Evolutionary conservation across 2,329 filamentous ascomycete genomes (phyloP).

Genomic region (Scopulariopsis brevicaulis): DNA sequence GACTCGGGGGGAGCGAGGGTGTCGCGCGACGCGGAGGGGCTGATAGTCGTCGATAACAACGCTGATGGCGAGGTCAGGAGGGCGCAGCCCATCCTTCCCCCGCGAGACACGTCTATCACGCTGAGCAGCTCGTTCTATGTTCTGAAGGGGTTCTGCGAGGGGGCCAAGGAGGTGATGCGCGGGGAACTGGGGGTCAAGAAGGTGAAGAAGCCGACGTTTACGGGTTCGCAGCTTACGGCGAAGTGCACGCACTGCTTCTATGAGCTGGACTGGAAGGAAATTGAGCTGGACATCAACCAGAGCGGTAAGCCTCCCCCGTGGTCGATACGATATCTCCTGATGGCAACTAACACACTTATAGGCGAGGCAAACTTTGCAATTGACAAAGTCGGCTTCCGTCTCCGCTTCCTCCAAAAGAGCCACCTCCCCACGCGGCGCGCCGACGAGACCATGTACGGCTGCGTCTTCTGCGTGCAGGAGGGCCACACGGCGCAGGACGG

Average conservation of each 20-base stretch:
- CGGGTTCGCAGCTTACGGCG: slow-evolving; percentile 33
- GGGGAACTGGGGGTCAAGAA: slow-evolving; percentile 39
- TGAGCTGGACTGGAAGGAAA: slow-evolving; percentile 38
- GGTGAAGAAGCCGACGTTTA: slow-evolving; percentile 27
- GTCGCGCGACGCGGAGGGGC: slow-evolving; percentile 15
- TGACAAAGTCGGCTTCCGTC: slow-evolving; percentile 33
- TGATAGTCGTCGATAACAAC: slow-evolving; percentile 21
- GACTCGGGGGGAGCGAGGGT: not conserved
- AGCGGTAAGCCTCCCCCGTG: slow-evolving; percentile 22
- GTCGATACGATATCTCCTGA: not conserved
- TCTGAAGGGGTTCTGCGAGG: slow-evolving; percentile 43
- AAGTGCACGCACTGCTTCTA: slow-evolving; percentile 41
- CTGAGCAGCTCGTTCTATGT: slow-evolving; percentile 36
- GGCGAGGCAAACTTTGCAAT: slow-evolving; percentile 35
- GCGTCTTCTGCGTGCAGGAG: slow-evolving; percentile 39
- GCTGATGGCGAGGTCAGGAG: slow-evolving; percentile 9
- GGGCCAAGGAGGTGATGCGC: slow-evolving; percentile 35
- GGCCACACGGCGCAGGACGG: slow-evolving; percentile 39
- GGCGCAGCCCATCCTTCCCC: not conserved
- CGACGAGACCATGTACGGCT: slow-evolving; percentile 42
- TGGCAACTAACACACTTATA: slow-evolving; percentile 9
- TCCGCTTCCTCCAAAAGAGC: slow-evolving; percentile 44
- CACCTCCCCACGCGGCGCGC: slow-evolving; percentile 36
- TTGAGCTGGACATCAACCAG: slow-evolving; percentile 39
- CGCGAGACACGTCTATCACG: slow-evolving; percentile 4